These are phyloP conservation scores for Talaromyces sp. DNA, from an alignment of 2,329 filamentous ascomycete genomes.

Conservation along the genomic window DNA sequence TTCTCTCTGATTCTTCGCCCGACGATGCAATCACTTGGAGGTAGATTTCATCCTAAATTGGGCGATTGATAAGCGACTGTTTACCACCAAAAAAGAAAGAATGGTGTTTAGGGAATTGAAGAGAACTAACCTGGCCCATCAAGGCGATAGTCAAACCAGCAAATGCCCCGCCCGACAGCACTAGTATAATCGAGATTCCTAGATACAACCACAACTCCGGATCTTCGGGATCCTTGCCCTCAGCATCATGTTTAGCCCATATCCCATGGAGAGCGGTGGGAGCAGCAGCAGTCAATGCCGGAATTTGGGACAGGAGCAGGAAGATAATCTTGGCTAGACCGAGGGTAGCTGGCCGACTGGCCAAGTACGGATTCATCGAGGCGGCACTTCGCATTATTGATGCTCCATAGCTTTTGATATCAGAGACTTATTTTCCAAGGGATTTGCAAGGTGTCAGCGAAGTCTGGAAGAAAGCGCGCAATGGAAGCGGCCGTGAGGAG, in stretches of 20 bases:
- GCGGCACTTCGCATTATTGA: slow-evolving; percentile 2
- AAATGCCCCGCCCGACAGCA: slow-evolving; percentile 85
- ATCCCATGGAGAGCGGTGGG: slow-evolving; percentile 19
- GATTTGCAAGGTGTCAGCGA: background rate
- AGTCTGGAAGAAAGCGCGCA: background rate
- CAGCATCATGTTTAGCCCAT: slow-evolving; percentile 27
- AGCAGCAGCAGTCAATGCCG: slow-evolving; percentile 37
- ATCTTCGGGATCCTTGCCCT: slow-evolving; percentile 52
- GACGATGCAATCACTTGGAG: slow-evolving; percentile 89
- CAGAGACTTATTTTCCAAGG: background rate
- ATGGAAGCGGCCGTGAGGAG: background rate
- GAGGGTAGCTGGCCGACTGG: slow-evolving; percentile 36
- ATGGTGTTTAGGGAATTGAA: no score
- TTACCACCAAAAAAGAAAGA: background rate
- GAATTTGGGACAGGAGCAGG: slow-evolving; percentile 33
- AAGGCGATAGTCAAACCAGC: slow-evolving; percentile 72
- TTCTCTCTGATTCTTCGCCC: slow-evolving; percentile 75
- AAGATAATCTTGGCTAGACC: slow-evolving; percentile 39
- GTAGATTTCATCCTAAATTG: slow-evolving; percentile 82
- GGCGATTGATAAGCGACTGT: background rate
- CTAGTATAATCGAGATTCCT: slow-evolving; percentile 69
- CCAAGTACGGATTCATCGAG: slow-evolving; percentile 28
- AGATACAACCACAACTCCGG: slow-evolving; percentile 75
- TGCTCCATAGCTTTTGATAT: background rate
- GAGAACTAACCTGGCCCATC: slow-evolving; percentile 54